These are phyloP conservation scores for Fusarium sp. DNA, from an alignment of 2,329 filamentous ascomycete species.

Conservation along the genomic window DNA sequence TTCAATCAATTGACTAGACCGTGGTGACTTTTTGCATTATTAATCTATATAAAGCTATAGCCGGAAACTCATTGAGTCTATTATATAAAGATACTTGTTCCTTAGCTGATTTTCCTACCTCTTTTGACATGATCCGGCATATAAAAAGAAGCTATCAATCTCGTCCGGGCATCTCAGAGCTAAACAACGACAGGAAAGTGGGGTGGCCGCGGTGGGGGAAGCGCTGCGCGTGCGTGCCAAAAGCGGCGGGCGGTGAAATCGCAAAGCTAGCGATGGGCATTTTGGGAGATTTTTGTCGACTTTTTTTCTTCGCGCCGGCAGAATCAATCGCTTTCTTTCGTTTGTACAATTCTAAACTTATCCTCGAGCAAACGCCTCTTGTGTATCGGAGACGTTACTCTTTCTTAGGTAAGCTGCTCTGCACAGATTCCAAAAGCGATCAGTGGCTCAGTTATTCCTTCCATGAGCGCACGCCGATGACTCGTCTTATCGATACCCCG, in stretches of 20 bases:
- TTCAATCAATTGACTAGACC: no score
- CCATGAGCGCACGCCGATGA: constrained; percentile 36
- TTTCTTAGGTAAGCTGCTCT: constrained; percentile 25
- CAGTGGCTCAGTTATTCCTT: background rate
- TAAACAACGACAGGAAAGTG: constrained; percentile 29
- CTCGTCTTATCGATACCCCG: constrained; percentile 44
- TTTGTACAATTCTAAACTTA: constrained; percentile 20
- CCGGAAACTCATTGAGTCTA: no score
- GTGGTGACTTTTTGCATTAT: no score
- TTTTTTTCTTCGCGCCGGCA: constrained; percentile 44
- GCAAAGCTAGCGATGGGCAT: constrained; percentile 39
- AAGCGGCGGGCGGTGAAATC: constrained; percentile 48
- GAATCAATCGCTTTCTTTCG: constrained; percentile 41
- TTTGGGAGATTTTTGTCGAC: constrained; percentile 30
- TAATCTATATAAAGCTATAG: no score
- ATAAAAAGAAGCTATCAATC: background rate
- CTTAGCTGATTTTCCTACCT: no score
- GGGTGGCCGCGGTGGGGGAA: constrained; percentile 35
- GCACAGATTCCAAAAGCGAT: constrained; percentile 1
- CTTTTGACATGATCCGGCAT: no score
- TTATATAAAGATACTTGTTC: no score
- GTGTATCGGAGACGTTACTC: background rate
- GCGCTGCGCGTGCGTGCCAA: constrained; percentile 25
- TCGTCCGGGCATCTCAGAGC: background rate
- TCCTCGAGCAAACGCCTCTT: constrained; percentile 3